Conservation (phyloP, 2,329 filamentous ascomycete genomes). For the Aspergillus thermomutatus region DNA sequence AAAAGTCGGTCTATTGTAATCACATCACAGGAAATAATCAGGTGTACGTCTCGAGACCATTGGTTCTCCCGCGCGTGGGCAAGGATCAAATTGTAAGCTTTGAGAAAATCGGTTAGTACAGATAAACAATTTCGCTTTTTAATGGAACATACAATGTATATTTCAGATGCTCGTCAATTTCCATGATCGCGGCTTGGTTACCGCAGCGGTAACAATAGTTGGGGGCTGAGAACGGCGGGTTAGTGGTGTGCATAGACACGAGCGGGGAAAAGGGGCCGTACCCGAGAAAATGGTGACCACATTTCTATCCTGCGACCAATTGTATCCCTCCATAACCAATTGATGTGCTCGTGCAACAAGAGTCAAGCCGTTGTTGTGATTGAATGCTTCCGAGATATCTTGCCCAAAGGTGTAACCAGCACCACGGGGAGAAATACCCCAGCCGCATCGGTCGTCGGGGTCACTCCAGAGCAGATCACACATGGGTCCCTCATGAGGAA, state of each 20-base stretch:
- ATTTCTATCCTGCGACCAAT: constrained; percentile 98
- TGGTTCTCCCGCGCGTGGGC: constrained; percentile 92
- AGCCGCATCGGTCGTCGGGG: constrained; percentile 92
- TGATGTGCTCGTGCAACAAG: constrained; percentile 95
- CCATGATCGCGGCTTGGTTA: constrained; percentile 99
- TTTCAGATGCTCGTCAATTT: constrained; percentile 98
- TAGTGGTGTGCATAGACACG: constrained; percentile 22
- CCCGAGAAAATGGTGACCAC: constrained; percentile 98
- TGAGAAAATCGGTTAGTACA: constrained; percentile 5
- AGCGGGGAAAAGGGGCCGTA: constrained; percentile 41
- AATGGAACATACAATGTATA: constrained; percentile 84
- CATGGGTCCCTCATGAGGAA: constrained; percentile 97
- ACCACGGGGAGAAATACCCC: constrained; percentile 92
- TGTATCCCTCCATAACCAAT: constrained; percentile 99
- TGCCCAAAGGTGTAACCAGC: constrained; percentile 94
- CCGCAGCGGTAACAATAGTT: constrained; percentile 99
- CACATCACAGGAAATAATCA: constrained; percentile 88
- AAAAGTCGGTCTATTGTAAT: constrained; percentile 32
- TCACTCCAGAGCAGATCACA: constrained; percentile 98
- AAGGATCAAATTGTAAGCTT: constrained; percentile 98
- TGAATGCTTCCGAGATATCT: constrained; percentile 98
- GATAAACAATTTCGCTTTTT: neutral
- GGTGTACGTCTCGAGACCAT: constrained; percentile 98
- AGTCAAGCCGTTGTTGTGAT: constrained; percentile 97
- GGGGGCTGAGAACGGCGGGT: constrained; percentile 51